Evolutionary conservation across 78 protist genomes (phyloP), one percentile per base, ranked within the genome.

Genomic region (Pirum gemmata): DNA sequence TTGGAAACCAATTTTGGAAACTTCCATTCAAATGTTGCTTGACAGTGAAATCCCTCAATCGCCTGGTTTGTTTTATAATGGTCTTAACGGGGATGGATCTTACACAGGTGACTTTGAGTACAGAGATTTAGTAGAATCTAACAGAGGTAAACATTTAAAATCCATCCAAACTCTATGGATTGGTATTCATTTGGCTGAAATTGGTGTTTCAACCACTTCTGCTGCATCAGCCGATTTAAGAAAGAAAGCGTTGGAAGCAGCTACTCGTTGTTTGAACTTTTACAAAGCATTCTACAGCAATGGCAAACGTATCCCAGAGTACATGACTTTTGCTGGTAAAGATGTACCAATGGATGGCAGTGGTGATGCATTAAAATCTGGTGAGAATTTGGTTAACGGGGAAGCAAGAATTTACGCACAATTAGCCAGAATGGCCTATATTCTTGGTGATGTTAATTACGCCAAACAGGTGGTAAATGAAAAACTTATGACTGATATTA

Each of bases 91-190:
- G 27, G 26, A 25, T 26, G 38, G 26, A 31, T 37, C 27, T 26
- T 78, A 78, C 82, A 78, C 82, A 78, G 82, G 82, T 29, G 82
- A 78, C 26, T 78, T 78, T 27, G 82, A 78, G 38, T 78, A 78
- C 29, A 37, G 82, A 0, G 38, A 78, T 27, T 27, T 78, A 31
- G 26, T 51, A 31, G 82, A 78, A 27, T 39, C 78, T 51, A 78
- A 78, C 26, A 37, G 82, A 27, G 82, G 82, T 29, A 37, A 51
- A 29, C 82, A 78, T 78, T 27, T 78, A 31, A 78, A 78, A 27
- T 39, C 82, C 26, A 78, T 78, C 29, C 82, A 78, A 27, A 78
- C 82, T 29, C 25, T 78, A 31, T 78, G 82, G 82, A 78, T 78
- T 78, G 82, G 78, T 25, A 25, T 78, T 25, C 82, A 78, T 78